phyloP scores from a whole-genome alignment of 2,329 filamentous ascomycete genomes.

The Epichloe uncinata region DNA sequence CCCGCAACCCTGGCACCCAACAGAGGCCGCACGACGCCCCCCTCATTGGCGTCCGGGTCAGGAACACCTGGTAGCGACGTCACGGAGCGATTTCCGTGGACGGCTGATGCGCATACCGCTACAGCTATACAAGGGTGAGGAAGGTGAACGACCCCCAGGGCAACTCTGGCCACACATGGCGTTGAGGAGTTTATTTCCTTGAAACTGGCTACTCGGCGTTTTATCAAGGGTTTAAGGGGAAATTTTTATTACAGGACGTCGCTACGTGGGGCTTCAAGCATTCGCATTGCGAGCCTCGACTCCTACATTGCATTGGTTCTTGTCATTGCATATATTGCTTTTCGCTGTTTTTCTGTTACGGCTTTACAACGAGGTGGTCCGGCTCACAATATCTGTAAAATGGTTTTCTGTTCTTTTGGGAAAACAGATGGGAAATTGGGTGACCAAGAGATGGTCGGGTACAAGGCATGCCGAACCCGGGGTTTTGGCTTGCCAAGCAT shows the following conservation, averaged over 20 bases:
- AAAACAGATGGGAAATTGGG: neutral
- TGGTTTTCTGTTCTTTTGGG: neutral
- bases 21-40: conserved; percentile 25
- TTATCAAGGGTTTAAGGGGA: neutral
- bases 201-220: conserved; percentile 2
- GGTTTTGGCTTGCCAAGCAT: neutral
- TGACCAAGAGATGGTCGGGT: neutral
- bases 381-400: conserved; percentile 5
- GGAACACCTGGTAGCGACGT: conserved; percentile 30
- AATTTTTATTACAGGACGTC: neutral
- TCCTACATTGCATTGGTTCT: neutral
- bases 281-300: neutral
- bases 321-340: neutral
- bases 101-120: conserved; percentile 33
- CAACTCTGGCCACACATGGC: neutral
- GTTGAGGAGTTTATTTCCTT: neutral
- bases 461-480: neutral
- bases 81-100: conserved; percentile 33
- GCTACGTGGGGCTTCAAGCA: neutral
- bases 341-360: conserved; percentile 6
- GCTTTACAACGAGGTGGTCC: conserved; percentile 10
- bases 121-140: conserved; percentile 32
- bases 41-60: conserved; percentile 32
- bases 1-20: neutral
- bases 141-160: too few species aligned